These are phyloP conservation scores for Exidia glandulosa DNA, from an alignment of 768 basidiomycete species.

Conservation along the genomic window DNA sequence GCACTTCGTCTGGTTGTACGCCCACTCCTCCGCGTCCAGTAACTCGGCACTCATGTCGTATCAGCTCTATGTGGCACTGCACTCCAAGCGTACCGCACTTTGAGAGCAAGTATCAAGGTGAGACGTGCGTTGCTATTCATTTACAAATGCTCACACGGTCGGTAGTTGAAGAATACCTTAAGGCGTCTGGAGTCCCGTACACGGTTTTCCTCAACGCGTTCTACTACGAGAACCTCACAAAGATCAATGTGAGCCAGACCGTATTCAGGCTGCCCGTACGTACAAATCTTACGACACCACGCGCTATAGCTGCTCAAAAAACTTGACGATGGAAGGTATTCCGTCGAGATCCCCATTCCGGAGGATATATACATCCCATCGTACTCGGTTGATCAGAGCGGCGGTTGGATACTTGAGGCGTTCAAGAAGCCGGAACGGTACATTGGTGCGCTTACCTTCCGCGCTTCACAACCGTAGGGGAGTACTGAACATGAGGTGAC, in stretches of 20 bases:
- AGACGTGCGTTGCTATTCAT: too few relatives aligned
- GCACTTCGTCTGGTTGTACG: conserved; percentile 9
- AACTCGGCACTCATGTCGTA: too few relatives aligned
- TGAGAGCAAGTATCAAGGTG: conserved; percentile 3
- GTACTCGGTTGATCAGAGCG: background rate
- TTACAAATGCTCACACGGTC: too few relatives aligned
- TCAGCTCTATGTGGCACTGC: background rate
- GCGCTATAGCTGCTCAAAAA: background rate
- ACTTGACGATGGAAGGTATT: background rate
- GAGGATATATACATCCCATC: background rate
- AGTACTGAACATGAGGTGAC: too few relatives aligned
- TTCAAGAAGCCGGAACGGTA: background rate
- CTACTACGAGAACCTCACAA: background rate
- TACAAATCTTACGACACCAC: background rate
- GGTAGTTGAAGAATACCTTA: conserved; percentile 8
- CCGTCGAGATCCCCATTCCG: background rate
- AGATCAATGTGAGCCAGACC: background rate
- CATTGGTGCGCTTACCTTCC: background rate
- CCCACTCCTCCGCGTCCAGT: background rate
- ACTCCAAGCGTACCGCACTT: conserved; percentile 3
- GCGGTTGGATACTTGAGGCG: background rate
- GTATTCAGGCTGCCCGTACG: background rate
- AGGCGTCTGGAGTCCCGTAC: background rate
- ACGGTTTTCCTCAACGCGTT: conserved; percentile 1
- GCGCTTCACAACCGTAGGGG: too few relatives aligned